Evolutionary conservation across 768 basidiomycete genomes (phyloP).

Genomic region (Lactarius deliciosus): DNA sequence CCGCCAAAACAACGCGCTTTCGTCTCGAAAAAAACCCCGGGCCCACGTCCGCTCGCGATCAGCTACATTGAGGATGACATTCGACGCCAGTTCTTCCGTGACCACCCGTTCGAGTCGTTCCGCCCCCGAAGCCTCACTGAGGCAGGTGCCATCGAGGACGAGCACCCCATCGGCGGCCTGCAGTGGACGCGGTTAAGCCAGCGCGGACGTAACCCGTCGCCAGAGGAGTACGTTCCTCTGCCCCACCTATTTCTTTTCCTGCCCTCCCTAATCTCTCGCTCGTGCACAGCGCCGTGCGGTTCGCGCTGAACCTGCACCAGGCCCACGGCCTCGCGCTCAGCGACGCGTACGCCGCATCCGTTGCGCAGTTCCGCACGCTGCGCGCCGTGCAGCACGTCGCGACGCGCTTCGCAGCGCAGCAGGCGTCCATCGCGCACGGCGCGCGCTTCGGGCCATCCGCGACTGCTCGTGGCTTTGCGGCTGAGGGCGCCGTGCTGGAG

Average conservation of each 20-base stretch:
- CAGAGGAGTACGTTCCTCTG: constrained; percentile 77
- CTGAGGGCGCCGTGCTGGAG: constrained; percentile 60
- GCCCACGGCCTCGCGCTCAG: constrained; percentile 63
- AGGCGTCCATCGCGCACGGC: constrained; percentile 77
- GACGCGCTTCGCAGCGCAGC: constrained; percentile 69
- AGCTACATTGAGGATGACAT: constrained; percentile 83
- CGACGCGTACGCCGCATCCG: constrained; percentile 74
- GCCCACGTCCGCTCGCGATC: constrained; percentile 51
- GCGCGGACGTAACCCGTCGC: constrained; percentile 73
- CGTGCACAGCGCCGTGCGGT: constrained; percentile 65
- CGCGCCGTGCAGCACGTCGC: constrained; percentile 83
- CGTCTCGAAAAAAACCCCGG: constrained; percentile 15
- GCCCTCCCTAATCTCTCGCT: constrained; percentile 17
- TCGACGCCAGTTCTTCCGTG: constrained; percentile 87
- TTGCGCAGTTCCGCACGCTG: constrained; percentile 85
- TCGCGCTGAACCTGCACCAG: constrained; percentile 74
- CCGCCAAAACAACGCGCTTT: constrained; percentile 22
- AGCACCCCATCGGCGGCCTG: constrained; percentile 55
- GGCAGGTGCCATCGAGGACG: constrained; percentile 52
- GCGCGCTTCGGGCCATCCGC: constrained; percentile 59
- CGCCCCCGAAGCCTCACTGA: constrained; percentile 78
- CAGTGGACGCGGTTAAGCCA: constrained; percentile 82
- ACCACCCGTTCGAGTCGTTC: constrained; percentile 96
- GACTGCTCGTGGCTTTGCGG: constrained; percentile 58
- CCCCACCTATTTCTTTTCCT: background rate